A percentile compares a stretch with the other conserved stretches of the same genome.
These are phyloP conservation scores for Cercospora zeina DNA, from an alignment of 2,329 filamentous ascomycete genomes.

Conservation along the genomic window DNA sequence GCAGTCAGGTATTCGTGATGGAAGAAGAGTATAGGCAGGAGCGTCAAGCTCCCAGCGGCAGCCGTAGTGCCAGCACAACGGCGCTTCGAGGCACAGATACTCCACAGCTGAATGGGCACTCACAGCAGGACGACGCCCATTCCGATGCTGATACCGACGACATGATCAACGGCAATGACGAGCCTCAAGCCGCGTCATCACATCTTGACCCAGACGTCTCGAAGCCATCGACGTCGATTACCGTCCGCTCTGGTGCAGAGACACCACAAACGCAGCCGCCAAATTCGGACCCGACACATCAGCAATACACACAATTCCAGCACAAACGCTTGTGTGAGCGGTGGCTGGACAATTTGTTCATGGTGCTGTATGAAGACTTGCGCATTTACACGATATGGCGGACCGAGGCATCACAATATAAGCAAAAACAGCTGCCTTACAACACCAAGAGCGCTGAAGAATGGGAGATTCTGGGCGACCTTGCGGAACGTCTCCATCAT, in stretches of 20 bases:
- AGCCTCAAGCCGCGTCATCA: slow-evolving; percentile 36
- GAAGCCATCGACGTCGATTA: slow-evolving; percentile 40
- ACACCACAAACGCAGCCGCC: slow-evolving; percentile 38
- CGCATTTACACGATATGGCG: slow-evolving; percentile 99
- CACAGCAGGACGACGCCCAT: slow-evolving; percentile 42
- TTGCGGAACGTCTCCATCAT: slow-evolving; percentile 91
- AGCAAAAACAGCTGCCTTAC: slow-evolving; percentile 90
- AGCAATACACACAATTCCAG: slow-evolving; percentile 84
- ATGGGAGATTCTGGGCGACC: slow-evolving; percentile 94
- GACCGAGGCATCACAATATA: slow-evolving; percentile 94
- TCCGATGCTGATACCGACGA: slow-evolving; percentile 41
- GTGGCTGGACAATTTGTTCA: slow-evolving; percentile 98
- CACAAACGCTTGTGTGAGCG: slow-evolving; percentile 96
- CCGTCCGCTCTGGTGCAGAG: slow-evolving; percentile 37
- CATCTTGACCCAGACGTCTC: slow-evolving; percentile 40
- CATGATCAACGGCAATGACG: slow-evolving; percentile 34
- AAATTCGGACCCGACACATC: slow-evolving; percentile 60
- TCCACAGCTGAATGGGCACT: slow-evolving; percentile 48
- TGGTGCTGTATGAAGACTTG: slow-evolving; percentile 97
- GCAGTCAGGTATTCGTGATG: slow-evolving; percentile 98
- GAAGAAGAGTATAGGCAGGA: slow-evolving; percentile 96
- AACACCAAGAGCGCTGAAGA: slow-evolving; percentile 88
- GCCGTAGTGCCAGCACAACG: slow-evolving; percentile 75
- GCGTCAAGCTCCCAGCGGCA: slow-evolving; percentile 59
- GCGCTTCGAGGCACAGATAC: slow-evolving; percentile 70